phyloP scores from a whole-genome alignment of 2,329 filamentous ascomycete genomes.

The Ambrosiella beaveri region DNA sequence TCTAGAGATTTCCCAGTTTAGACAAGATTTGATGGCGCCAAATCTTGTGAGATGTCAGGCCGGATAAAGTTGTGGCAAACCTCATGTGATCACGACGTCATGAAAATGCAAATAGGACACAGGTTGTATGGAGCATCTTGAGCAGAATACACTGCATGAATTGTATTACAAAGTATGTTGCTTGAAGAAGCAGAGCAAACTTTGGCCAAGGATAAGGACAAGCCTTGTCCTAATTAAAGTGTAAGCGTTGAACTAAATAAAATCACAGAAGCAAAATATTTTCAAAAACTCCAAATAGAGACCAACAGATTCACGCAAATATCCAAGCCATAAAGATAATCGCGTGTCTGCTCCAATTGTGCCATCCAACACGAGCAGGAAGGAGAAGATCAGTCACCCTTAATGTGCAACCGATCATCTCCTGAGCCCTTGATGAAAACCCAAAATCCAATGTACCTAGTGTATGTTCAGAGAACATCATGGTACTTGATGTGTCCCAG shows the following conservation, averaged over 20 bases:
- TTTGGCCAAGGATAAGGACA: not conserved
- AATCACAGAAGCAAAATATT: not conserved
- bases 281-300: not conserved
- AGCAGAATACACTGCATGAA: too few species aligned
- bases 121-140: too few species aligned
- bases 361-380: not conserved
- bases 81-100: too few species aligned
- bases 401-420: too few species aligned
- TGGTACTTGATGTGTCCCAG: not conserved
- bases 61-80: too few species aligned
- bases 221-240: not conserved
- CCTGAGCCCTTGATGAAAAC: not conserved
- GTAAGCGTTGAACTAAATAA: constrained; percentile 1
- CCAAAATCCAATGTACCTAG: not conserved
- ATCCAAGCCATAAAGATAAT: not conserved
- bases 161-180: too few species aligned
- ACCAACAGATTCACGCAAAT: not conserved
- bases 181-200: too few species aligned
- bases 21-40: too few species aligned
- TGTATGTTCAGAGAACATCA: not conserved
- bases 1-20: too few species aligned
- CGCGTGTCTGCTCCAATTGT: not conserved
- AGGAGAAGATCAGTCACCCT: not conserved
- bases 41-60: too few species aligned
- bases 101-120: too few species aligned